Base-by-base conservation (phyloP, 2,329 filamentous ascomycete genomes). In the Sporothrix protearum region DNA sequence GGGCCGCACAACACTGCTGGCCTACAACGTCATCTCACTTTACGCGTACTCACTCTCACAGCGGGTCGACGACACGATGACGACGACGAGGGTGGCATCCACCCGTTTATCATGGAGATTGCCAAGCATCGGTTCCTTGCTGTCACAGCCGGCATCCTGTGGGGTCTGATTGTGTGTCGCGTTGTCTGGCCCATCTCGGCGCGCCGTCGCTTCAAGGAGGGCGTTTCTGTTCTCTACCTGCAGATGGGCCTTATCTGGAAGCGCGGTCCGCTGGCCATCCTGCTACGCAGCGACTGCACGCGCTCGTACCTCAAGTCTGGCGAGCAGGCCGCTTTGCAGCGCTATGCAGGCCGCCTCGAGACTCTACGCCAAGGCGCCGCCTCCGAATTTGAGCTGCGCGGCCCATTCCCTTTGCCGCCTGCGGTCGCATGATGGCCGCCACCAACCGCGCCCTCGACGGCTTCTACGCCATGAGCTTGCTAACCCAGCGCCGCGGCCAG, bases 231-330 rank as follows among this genome's bases (percentile, higher is more conserved):
- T n/a, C 84, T 99, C 14, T 98, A 96, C 87, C 85, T 99, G 7
- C 92, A 96, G 72, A 94, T 99, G 89, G 93, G 94, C 19, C 86
- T 99, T 45, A 94, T 98, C 75, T 99, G 96, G 96, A 97, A 95
- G 81, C 89, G 94, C 59, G 95, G 96, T 9, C 96, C 96, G 0
- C 83, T 99, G 30, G 91, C 92, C 4, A 88, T 90, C 7, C 85
- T 97, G 71, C 82, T 89, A 0, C 85, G 89, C 61, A 88, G 85
- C 72, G 83, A 87, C 74, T 83, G 81, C 73, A 83, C 84, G 3
- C 81, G 85, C 47, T 88, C 89, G 6, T 98, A 97, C 79, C 94
- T 97, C 87, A 91, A 91, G 2, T 87, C 94, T n/a, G 88, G 90
- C 47, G 96, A 98, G 80, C 94, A 97, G 78, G 88, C 92, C 4